phyloP scores from a whole-genome alignment of 1,284 basidiomycete species.

The Leccinum huronense region DNA sequence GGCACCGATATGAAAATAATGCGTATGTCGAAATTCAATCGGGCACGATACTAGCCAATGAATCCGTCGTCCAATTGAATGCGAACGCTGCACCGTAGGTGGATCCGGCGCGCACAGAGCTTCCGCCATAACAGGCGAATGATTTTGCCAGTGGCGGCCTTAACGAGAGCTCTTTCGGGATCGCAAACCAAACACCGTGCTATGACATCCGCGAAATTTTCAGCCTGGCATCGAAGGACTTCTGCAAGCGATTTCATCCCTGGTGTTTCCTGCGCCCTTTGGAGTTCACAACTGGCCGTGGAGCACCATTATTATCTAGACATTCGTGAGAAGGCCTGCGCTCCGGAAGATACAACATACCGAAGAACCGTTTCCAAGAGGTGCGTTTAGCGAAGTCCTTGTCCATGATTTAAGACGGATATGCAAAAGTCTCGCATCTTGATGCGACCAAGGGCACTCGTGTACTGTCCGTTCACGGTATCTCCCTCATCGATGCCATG shows the following conservation, averaged over 20 bases:
- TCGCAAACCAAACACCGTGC: slow-evolving; percentile 97
- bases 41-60: too few relatives aligned
- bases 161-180: slow-evolving; percentile 64
- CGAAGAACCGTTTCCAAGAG: slow-evolving; percentile 95
- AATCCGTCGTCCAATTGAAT: too few relatives aligned
- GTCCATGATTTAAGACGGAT: slow-evolving; percentile 42
- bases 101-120: too few relatives aligned
- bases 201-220: slow-evolving; percentile 89
- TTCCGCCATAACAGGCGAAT: too few relatives aligned
- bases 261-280: slow-evolving; percentile 89
- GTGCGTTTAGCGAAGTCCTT: slow-evolving; percentile 93
- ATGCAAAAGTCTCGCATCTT: too few relatives aligned
- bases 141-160: too few relatives aligned
- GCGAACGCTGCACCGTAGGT: too few relatives aligned
- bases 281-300: slow-evolving; percentile 92
- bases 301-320: slow-evolving; percentile 87
- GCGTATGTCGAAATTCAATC: too few relatives aligned
- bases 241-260: slow-evolving; percentile 87
- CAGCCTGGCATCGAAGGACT: slow-evolving; percentile 87
- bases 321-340: slow-evolving; percentile 7
- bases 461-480: too few relatives aligned
- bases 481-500: too few relatives aligned
- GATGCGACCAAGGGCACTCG: too few relatives aligned
- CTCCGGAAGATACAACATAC: slow-evolving; percentile 44
- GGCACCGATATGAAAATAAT: too few relatives aligned